Evolutionary conservation across 2,329 filamentous ascomycete species (phyloP).

Genomic region (Xylaria arbuscula): DNA sequence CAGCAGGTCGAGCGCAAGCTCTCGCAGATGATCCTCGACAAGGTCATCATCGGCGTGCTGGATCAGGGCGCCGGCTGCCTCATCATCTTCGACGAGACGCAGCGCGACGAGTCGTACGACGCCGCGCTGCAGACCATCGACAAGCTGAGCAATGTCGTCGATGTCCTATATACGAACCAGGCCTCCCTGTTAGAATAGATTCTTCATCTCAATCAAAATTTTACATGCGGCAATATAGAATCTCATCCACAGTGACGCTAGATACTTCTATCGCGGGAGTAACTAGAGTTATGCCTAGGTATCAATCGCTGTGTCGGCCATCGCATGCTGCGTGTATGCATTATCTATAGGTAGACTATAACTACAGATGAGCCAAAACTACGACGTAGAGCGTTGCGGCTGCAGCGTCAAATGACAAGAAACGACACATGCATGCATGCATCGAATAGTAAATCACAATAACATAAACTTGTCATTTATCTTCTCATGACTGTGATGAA

Average conservation of each 20-base stretch:
- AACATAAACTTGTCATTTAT: background rate
- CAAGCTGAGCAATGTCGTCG: slow-evolving; percentile 96
- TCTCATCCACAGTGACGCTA: slow-evolving; percentile 5
- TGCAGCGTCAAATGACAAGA: slow-evolving; percentile 2
- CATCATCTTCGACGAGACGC: slow-evolving; percentile 95
- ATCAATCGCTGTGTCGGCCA: background rate
- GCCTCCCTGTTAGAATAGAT: slow-evolving; percentile 89
- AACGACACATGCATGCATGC: background rate
- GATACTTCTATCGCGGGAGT: slow-evolving; percentile 3
- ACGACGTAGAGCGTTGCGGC: slow-evolving; percentile 11
- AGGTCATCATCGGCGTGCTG: slow-evolving; percentile 96
- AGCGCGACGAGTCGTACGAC: slow-evolving; percentile 93
- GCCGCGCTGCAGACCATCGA: slow-evolving; percentile 94
- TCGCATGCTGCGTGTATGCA: slow-evolving; percentile 33
- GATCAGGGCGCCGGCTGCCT: slow-evolving; percentile 98
- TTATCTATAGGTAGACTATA: slow-evolving; percentile 36
- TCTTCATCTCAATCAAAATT: slow-evolving; percentile 6
- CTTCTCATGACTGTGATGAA: slow-evolving; percentile 9
- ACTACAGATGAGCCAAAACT: slow-evolving; percentile 9
- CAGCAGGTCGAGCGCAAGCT: slow-evolving; percentile 98
- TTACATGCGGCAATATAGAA: slow-evolving; percentile 13
- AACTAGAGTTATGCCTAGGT: slow-evolving; percentile 3
- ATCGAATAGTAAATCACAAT: slow-evolving; percentile 7
- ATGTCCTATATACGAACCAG: slow-evolving; percentile 97
- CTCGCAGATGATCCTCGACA: slow-evolving; percentile 99